These are phyloP conservation scores for Camillea tinctor DNA, from an alignment of 2,329 filamentous ascomycete species.

Conservation along the genomic window DNA sequence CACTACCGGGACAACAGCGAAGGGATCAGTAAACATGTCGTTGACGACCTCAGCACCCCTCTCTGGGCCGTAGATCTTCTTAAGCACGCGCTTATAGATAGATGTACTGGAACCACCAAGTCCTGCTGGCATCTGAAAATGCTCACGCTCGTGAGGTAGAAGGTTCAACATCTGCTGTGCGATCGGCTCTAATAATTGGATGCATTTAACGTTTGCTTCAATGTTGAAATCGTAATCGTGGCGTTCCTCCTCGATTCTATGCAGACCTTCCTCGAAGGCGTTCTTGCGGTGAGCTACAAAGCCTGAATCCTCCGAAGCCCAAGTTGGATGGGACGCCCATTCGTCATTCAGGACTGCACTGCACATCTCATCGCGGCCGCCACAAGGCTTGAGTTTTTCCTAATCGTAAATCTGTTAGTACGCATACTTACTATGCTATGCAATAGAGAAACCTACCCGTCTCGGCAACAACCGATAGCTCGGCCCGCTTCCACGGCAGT, in stretches of 20 bases:
- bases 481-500: constrained; percentile 91
- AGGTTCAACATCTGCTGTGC: constrained; percentile 86
- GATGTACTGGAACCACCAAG: constrained; percentile 92
- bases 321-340: constrained; percentile 98
- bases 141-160: constrained; percentile 66
- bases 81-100: constrained; percentile 94
- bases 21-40: constrained; percentile 81
- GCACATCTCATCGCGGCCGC: constrained; percentile 92
- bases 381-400: constrained; percentile 88
- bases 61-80: constrained; percentile 92
- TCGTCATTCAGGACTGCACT: constrained; percentile 92
- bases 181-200: constrained; percentile 92
- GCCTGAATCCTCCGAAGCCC: constrained; percentile 96
- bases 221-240: constrained; percentile 99
- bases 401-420: constrained; percentile 23
- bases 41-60: constrained; percentile 81
- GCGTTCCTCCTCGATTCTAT: constrained; percentile 95
- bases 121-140: constrained; percentile 77
- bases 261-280: constrained; percentile 86
- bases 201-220: constrained; percentile 89
- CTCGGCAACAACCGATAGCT: constrained; percentile 93
- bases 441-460: constrained; percentile 47
- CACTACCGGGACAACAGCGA: constrained; percentile 83
- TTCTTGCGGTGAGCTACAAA: constrained; percentile 99
- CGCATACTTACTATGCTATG: background rate